A percentile compares a stretch with the other conserved stretches of the same genome.
Conservation (phyloP, 768 basidiomycete genomes). For the Tulasnella sp. region DNA sequence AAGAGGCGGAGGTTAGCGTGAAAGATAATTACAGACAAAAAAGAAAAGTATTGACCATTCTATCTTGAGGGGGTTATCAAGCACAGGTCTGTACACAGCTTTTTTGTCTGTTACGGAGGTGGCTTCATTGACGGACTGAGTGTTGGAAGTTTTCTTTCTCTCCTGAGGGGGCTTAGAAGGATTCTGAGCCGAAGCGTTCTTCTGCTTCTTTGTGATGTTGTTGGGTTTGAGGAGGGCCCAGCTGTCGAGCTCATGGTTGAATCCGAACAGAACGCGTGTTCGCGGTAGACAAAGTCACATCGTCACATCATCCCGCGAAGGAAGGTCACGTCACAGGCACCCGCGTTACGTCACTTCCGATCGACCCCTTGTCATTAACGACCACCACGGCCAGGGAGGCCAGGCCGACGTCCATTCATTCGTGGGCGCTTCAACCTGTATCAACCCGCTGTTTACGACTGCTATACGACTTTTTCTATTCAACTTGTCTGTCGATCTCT, state of each 20-base stretch:
- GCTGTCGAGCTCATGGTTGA: neutral
- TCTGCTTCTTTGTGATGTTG: neutral
- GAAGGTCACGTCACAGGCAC: neutral
- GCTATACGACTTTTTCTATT: neutral
- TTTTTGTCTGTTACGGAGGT: conserved; percentile 43
- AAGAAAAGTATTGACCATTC: conserved; percentile 43
- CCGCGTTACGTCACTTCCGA: neutral
- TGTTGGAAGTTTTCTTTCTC: neutral
- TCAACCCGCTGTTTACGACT: neutral
- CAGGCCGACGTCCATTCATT: neutral
- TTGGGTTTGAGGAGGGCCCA: neutral
- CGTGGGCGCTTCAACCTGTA: neutral
- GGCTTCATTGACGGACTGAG: conserved; percentile 22
- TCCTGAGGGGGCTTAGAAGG: neutral
- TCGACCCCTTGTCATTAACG: neutral
- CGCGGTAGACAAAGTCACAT: neutral
- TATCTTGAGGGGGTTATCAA: conserved; percentile 65
- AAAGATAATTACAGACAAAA: neutral
- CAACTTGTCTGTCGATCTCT: neutral
- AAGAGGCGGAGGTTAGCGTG: neutral
- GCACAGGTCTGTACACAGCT: conserved; percentile 56
- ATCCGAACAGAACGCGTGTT: neutral
- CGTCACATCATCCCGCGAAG: neutral
- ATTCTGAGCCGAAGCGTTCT: neutral
- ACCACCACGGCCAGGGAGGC: neutral